Conservation (phyloP, 352 stramenopile species). For the Hyaloperonospora arabidopsidis region DNA sequence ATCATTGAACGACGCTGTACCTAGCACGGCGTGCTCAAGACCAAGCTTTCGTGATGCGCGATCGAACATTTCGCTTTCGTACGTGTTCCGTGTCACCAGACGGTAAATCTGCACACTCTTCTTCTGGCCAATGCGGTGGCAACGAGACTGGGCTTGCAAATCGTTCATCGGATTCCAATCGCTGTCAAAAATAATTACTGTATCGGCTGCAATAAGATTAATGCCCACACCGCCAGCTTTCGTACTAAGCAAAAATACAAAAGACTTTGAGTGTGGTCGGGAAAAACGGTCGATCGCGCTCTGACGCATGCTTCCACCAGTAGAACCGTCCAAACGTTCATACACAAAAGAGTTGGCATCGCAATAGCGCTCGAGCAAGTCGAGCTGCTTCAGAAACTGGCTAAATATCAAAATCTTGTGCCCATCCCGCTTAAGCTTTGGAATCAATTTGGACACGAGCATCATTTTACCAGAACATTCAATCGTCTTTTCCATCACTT, state of each 20-base stretch:
- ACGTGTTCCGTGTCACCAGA: slow-evolving; percentile 96
- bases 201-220: slow-evolving; percentile 97
- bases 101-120: slow-evolving; percentile 97
- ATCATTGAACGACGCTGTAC: slow-evolving; percentile 89
- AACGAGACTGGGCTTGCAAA: slow-evolving; percentile 83
- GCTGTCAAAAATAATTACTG: slow-evolving; percentile 98
- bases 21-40: slow-evolving; percentile 97
- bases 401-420: slow-evolving; percentile 95
- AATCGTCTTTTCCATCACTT: slow-evolving; percentile 81
- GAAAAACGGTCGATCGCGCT: slow-evolving; percentile 96
- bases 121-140: slow-evolving; percentile 98
- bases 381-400: slow-evolving; percentile 91
- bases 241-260: slow-evolving; percentile 98
- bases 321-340: slow-evolving; percentile 88
- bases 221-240: slow-evolving; percentile 97
- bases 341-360: slow-evolving; percentile 83
- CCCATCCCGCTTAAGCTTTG: slow-evolving; percentile 87
- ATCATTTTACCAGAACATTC: slow-evolving; percentile 84
- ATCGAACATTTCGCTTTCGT: slow-evolving; percentile 99
- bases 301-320: slow-evolving; percentile 83
- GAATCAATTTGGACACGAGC: slow-evolving; percentile 85
- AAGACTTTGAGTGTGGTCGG: slow-evolving; percentile 90
- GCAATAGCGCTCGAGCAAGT: slow-evolving; percentile 91
- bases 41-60: slow-evolving; percentile 96
- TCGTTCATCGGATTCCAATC: slow-evolving; percentile 99